Percentiles rank a stretch among this genome's conserved stretches.
Conservation (phyloP, 139 green algal genomes). For the Coelastrella sp. region DNA sequence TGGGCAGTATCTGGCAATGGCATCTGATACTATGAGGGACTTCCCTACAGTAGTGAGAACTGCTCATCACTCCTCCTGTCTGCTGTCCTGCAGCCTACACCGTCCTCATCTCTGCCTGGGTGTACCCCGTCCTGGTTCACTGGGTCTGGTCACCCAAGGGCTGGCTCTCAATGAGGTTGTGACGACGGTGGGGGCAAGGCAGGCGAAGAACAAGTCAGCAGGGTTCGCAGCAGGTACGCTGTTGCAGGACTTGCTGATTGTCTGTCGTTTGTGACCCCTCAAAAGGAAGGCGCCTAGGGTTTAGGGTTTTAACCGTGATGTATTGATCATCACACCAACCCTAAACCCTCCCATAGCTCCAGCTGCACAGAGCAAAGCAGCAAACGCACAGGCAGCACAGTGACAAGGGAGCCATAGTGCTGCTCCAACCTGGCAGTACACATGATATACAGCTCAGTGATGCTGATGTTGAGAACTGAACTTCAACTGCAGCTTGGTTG, state of each 20-base stretch:
- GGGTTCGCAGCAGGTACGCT: background rate
- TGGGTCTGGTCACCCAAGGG: constrained; percentile 70
- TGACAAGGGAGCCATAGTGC: too few species aligned
- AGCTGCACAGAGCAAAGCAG: too few species aligned
- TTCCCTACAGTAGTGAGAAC: background rate
- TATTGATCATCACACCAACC: too few species aligned
- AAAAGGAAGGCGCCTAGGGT: background rate
- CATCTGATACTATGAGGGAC: background rate
- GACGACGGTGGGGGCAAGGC: constrained; percentile 52
- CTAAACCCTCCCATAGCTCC: too few species aligned
- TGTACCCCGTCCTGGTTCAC: constrained; percentile 83
- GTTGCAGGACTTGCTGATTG: background rate
- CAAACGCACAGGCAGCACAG: too few species aligned
- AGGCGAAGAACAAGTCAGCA: background rate
- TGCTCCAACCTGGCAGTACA: too few species aligned
- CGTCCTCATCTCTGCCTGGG: constrained; percentile 62
- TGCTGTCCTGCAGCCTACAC: constrained; percentile 50
- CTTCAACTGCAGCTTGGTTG: background rate
- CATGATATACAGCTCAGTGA: too few species aligned
- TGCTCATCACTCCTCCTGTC: background rate
- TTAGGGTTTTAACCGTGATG: background rate
- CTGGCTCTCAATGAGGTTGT: constrained; percentile 91
- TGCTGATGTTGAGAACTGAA: background rate
- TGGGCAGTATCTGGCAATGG: too few species aligned
- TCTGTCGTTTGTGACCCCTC: background rate